These are phyloP conservation scores for Phytophthora cactorum DNA, from an alignment of 352 stramenopile genomes.

Conservation along the genomic window DNA sequence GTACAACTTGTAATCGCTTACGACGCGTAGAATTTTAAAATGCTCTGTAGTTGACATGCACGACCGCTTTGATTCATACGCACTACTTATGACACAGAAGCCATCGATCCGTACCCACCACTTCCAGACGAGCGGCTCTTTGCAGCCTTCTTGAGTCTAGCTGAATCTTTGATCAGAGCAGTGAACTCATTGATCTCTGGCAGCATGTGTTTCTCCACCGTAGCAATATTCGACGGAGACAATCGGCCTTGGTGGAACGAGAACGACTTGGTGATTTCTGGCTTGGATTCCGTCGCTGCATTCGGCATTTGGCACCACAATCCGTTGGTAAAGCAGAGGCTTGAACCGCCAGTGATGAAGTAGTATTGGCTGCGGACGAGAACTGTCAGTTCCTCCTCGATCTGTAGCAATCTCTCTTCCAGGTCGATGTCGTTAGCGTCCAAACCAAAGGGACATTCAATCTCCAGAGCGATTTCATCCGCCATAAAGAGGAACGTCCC, in stretches of 20 bases:
- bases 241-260: conserved; percentile 73
- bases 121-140: conserved; percentile 10
- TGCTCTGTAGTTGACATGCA: too few relatives aligned
- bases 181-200: conserved; percentile 78
- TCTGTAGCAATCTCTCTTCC: conserved; percentile 71
- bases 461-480: conserved; percentile 79
- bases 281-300: conserved; percentile 7
- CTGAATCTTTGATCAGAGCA: conserved; percentile 42
- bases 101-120: conserved; percentile 24
- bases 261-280: conserved; percentile 24
- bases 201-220: conserved; percentile 50
- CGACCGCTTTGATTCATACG: too few relatives aligned
- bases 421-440: conserved; percentile 84
- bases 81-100: conserved; percentile 8
- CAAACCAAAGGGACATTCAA: conserved; percentile 77
- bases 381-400: conserved; percentile 80
- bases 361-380: conserved; percentile 80
- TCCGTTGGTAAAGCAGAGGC: conserved; percentile 28
- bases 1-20: too few relatives aligned
- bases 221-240: conserved; percentile 44
- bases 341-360: conserved; percentile 64
- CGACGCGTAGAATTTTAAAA: too few relatives aligned
- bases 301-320: conserved; percentile 27
- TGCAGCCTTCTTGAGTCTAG: background rate
- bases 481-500: conserved; percentile 81